Percentiles rank a stretch among this genome's conserved stretches.
These are phyloP conservation scores for Aspergillus vadensis DNA, from an alignment of 2,329 filamentous ascomycete species.

Conservation along the genomic window DNA sequence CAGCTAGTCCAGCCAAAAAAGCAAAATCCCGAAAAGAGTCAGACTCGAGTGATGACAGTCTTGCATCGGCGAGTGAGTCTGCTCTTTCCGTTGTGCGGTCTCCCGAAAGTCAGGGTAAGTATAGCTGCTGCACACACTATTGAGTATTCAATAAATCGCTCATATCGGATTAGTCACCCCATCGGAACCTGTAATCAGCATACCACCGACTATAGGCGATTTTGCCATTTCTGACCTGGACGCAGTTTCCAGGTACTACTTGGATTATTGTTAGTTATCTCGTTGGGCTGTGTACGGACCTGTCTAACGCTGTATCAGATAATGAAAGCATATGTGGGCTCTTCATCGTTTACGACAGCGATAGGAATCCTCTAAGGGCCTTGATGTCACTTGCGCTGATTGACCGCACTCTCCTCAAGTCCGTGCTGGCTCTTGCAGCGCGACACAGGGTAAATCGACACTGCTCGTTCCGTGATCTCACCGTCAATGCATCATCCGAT, in stretches of 20 bases:
- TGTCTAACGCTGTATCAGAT: slow-evolving; percentile 22
- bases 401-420: slow-evolving; percentile 32
- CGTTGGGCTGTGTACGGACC: neutral
- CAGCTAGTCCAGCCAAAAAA: neutral
- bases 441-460: slow-evolving; percentile 36
- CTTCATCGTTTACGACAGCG: slow-evolving; percentile 39
- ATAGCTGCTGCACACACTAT: neutral
- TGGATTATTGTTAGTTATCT: slow-evolving; percentile 35
- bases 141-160: neutral
- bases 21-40: neutral
- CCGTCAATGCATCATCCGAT: slow-evolving; percentile 4
- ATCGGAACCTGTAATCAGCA: neutral
- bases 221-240: slow-evolving; percentile 19
- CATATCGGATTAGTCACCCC: neutral
- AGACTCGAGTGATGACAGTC: neutral
- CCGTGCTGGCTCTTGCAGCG: slow-evolving; percentile 37
- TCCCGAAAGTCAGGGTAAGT: neutral
- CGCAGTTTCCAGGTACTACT: slow-evolving; percentile 30
- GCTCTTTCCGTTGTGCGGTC: neutral
- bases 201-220: slow-evolving; percentile 21
- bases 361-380: slow-evolving; percentile 36
- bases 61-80: neutral
- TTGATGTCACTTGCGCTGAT: slow-evolving; percentile 34
- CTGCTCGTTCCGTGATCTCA: slow-evolving; percentile 23
- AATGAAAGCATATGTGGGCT: slow-evolving; percentile 39